These are phyloP conservation scores for Saccharomyces hybrid DNA, from an alignment of 1,139 yeast species.

Conservation along the genomic window DNA sequence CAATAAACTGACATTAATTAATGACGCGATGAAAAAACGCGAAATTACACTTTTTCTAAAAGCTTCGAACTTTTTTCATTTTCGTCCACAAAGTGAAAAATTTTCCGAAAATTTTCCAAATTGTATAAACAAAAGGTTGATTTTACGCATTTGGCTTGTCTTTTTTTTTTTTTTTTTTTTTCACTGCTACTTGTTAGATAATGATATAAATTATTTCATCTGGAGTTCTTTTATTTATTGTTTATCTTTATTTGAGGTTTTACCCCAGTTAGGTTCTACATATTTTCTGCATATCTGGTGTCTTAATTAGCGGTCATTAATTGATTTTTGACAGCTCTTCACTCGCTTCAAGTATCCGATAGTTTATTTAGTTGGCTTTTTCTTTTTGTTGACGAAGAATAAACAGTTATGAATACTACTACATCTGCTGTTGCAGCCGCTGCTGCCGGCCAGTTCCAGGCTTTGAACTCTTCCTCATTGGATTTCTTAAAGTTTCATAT, in stretches of 20 bases:
- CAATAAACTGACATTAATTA: not conserved
- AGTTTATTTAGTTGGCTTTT: not conserved
- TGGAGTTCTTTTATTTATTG: not conserved
- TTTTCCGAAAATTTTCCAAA: not conserved
- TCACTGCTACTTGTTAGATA: not conserved
- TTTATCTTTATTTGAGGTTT: not conserved
- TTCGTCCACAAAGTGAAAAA: conserved; percentile 1
- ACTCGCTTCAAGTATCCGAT: not conserved
- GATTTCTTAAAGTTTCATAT: conserved; percentile 22
- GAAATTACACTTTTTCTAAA: not conserved
- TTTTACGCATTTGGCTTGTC: not conserved
- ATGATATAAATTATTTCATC: not conserved
- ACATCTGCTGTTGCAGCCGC: conserved; percentile 6
- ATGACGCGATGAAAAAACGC: conserved; percentile 3
- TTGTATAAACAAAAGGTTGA: not conserved
- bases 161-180: not conserved
- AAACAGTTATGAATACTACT: not conserved
- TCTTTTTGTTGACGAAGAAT: not conserved
- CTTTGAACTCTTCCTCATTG: conserved; percentile 7
- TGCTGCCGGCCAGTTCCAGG: conserved; percentile 5
- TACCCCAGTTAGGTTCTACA: not conserved
- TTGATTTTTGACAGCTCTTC: not conserved
- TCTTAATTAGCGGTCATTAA: not conserved
- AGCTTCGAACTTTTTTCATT: not conserved
- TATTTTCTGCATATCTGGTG: not conserved